These are phyloP conservation scores for Candida lessepsii DNA, from an alignment of 805 yeast species.

Conservation along the genomic window DNA sequence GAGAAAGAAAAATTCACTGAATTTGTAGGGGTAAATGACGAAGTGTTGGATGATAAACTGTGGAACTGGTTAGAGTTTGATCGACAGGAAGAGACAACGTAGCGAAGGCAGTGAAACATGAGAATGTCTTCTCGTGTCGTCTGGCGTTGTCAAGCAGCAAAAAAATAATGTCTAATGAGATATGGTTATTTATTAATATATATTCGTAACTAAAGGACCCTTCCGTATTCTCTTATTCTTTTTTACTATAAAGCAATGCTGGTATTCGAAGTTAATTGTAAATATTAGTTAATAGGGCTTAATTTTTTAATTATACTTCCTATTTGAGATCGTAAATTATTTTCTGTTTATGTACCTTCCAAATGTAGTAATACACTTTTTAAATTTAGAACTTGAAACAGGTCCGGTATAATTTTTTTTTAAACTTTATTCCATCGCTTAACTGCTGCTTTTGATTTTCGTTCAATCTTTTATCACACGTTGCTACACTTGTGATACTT, in stretches of 20 bases:
- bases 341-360: slow-evolving; percentile 1
- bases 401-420: background rate
- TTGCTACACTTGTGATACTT: no score
- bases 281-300: background rate
- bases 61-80: slow-evolving; percentile 41
- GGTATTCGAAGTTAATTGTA: no score
- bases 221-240: no score
- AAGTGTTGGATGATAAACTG: slow-evolving; percentile 26
- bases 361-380: background rate
- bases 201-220: background rate
- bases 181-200: slow-evolving; percentile 1
- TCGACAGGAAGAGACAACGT: slow-evolving; percentile 4
- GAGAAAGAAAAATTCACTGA: slow-evolving; percentile 16
- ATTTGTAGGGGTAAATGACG: slow-evolving; percentile 30
- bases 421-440: background rate
- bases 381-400: slow-evolving; percentile 3
- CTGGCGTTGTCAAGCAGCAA: background rate
- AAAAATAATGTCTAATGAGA: slow-evolving; percentile 1
- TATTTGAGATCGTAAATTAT: slow-evolving; percentile 1
- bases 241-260: no score
- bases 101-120: background rate
- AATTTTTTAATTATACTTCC: slow-evolving; percentile 1
- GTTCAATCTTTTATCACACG: no score
- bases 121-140: background rate
- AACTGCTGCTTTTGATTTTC: no score